Evolutionary conservation across 2,329 filamentous ascomycete genomes (phyloP), one percentile per base, ranked within the genome.

Genomic region (Pseudogymnoascus sp.): DNA sequence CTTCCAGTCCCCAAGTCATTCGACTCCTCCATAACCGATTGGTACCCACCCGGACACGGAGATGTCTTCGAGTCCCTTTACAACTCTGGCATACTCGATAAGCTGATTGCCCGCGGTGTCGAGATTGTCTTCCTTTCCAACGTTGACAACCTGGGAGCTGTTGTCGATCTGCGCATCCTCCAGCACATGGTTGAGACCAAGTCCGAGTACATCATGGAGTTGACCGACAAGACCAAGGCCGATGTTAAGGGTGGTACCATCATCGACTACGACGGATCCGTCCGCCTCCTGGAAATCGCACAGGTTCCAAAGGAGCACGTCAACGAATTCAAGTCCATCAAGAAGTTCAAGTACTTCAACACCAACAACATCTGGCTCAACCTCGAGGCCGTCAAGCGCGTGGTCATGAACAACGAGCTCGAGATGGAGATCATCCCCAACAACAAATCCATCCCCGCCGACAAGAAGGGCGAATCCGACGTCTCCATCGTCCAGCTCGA

Each of bases 281-380:
- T 95, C 70, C 92, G 94, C 74, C 89, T 99, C 69, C 89, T 99
- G 61, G 94, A 99, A 82, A 97, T 99, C 72, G 94, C 94, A 12
- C 94, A 99, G 83, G 94, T 99, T 36, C 94, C 94, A 79, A 99
- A 97, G 87, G 91, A 99, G 83, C 94, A 99, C 80, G 91, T 94
- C 77, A 97, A 99, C 81, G 94, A 99, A 82, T 99, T 99, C 91
- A 99, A 99, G 88, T 97, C 92, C 58, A 99, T 99, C 84, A 99
- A 99, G 89, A 99, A 99, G 85, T 99, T 99, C 89, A 97, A 96
- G 85, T 99, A 99, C 87, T 99, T 99, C 89, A 99, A 99, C 87
- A 99, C 94, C 79, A 99, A 99, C 90, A 99, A 99, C 86, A 97
- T 99, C 80, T 99, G 94, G 94, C 90, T 99, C 84, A 96, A 96